Conservation (phyloP, 2,329 filamentous ascomycete genomes). For the Ophiostoma perfectum region DNA sequence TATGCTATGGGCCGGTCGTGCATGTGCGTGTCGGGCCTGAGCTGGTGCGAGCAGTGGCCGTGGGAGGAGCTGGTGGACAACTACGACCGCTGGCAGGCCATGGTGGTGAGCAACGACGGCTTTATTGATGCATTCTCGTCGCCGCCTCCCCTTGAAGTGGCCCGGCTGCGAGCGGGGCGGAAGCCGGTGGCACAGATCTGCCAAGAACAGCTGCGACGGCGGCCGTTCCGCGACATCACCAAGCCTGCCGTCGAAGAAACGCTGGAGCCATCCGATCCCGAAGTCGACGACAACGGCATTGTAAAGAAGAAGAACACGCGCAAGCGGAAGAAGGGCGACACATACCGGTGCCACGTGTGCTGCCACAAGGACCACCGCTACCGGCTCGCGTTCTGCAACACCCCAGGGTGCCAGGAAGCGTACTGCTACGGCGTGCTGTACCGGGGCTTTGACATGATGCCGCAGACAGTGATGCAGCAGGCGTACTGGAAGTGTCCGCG, state of each 20-base stretch:
- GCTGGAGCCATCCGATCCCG: conserved; percentile 45
- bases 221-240: conserved; percentile 78
- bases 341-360: conserved; percentile 74
- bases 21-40: conserved; percentile 74
- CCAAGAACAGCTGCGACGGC: conserved; percentile 73
- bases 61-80: conserved; percentile 73
- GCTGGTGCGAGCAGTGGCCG: conserved; percentile 88
- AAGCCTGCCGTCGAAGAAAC: conserved; percentile 51
- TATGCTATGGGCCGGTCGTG: conserved; percentile 97
- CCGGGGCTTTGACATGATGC: conserved; percentile 85
- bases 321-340: conserved; percentile 50
- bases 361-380: conserved; percentile 73
- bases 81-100: conserved; percentile 76
- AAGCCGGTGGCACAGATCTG: conserved; percentile 90
- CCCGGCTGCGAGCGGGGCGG: conserved; percentile 59
- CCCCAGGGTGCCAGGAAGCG: conserved; percentile 59
- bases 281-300: conserved; percentile 59
- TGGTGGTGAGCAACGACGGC: conserved; percentile 69
- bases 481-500: conserved; percentile 83
- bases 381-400: conserved; percentile 76
- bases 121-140: conserved; percentile 60
- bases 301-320: conserved; percentile 58
- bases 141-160: conserved; percentile 65
- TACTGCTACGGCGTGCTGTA: conserved; percentile 96
- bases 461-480: conserved; percentile 73